Evolutionary conservation across 805 yeast genomes (phyloP), one percentile per base, ranked within the genome.

Genomic region (Zygotorulaspora florentina): DNA sequence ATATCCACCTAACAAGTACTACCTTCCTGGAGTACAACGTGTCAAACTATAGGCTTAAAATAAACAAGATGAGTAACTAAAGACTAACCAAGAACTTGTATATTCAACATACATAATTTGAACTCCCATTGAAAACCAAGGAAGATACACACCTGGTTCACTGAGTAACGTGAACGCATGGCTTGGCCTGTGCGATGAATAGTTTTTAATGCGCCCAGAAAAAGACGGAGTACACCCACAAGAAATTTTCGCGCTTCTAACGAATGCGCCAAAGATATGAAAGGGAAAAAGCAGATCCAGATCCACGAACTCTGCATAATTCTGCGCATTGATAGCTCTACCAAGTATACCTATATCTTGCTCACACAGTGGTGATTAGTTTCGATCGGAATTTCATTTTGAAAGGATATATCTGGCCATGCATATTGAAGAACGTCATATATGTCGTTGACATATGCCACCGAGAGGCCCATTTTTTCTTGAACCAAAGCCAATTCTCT

Each of bases 361-460:
- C 35, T 43, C 23, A 43, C 20, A 27, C 35, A 43, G n/a, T 36
- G 34, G 16, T 18, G 23, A 25, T 40, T 20, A 25, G 38, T 23
- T 9, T 44, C 47, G 6, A 7, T 30, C 13, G 43, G 37, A 2
- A 29, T 23, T 11, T 23, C 34, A 31, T 10, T 12, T 5, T 23
- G 42, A 11, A 41, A 23, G 8, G 20, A 18, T 17, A 51, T 9
- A n/a, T 48, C 52, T 10, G 64, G 57, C 96, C 96, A 87, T n/a
- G 83, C 86, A 31, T 73, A 72, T 28, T 67, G 69, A 36, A 88
- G 67, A 9, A 83, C 95, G 59, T 88, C 95, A 73, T 85, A 77
- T 53, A 89, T 84, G 52, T 85, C 88, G 54, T 75, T 78, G 35
- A 87, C 91, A 57, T 85, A 88, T 38, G 67, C 66, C 11, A 88